Percentiles rank a stretch among this genome's conserved stretches.
phyloP scores from a whole-genome alignment of 495 filamentous ascomycete genomes.

The Neurospora sp. region DNA sequence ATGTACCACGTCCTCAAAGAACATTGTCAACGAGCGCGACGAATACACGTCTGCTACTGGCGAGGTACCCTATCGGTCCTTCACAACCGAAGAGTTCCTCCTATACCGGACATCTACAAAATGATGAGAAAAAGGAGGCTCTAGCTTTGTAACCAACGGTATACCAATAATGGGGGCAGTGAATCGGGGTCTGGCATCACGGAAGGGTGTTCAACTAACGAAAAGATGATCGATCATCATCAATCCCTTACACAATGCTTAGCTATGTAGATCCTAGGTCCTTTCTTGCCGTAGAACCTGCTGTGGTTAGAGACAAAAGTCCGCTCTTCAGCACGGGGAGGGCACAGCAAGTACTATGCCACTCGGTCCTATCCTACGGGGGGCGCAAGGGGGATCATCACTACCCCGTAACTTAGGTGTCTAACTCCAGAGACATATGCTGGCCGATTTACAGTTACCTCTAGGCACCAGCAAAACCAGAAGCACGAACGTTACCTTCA shows the following conservation, averaged over 20 bases:
- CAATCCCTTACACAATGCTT: background rate
- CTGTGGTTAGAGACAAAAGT: background rate
- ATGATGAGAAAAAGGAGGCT: background rate
- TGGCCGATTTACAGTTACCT: background rate
- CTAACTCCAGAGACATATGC: background rate
- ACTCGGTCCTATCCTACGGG: background rate
- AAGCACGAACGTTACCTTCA: background rate
- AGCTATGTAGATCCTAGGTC: background rate
- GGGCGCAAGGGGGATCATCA: background rate
- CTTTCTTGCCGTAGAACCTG: background rate
- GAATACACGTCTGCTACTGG: slow-evolving; percentile 70
- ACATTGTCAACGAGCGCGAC: slow-evolving; percentile 68
- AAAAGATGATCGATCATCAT: background rate
- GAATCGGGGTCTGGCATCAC: background rate
- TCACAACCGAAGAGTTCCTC: slow-evolving; percentile 44
- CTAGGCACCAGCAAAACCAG: background rate
- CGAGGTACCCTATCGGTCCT: slow-evolving; percentile 70
- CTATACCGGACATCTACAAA: slow-evolving; percentile 41
- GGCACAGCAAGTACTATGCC: background rate
- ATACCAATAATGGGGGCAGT: background rate
- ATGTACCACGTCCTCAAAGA: slow-evolving; percentile 81
- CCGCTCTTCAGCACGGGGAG: background rate
- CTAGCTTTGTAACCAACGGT: background rate
- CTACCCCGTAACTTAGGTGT: background rate
- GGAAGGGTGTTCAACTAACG: background rate